A percentile compares a stretch with the other conserved stretches of the same genome.
Evolutionary conservation across 441 rosid genomes (phyloP).

Genomic region (Mallotus repandus): DNA sequence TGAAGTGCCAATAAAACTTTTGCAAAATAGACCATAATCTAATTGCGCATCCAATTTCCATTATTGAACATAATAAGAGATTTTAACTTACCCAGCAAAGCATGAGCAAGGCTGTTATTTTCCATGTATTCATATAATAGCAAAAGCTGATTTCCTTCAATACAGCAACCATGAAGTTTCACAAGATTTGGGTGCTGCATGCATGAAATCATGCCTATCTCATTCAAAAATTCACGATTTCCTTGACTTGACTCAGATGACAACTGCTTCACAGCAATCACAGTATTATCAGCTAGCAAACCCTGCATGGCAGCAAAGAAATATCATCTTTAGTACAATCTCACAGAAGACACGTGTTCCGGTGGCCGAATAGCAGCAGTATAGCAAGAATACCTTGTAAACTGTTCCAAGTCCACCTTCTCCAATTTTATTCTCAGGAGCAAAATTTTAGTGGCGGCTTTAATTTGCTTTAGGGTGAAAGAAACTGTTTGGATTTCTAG

Average conservation of each 20-base stretch:
- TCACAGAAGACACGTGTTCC: neutral
- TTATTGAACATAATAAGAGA: too few species aligned
- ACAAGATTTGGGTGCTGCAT: slow-evolving; percentile 50
- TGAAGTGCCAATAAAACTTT: too few species aligned
- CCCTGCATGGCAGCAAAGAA: slow-evolving; percentile 9
- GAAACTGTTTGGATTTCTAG: slow-evolving; percentile 20
- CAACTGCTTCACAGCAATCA: slow-evolving; percentile 51
- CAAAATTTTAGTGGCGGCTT: slow-evolving; percentile 22
- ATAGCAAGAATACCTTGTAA: slow-evolving; percentile 6
- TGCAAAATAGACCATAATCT: too few species aligned
- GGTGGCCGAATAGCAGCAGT: neutral
- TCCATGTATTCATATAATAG: slow-evolving; percentile 54
- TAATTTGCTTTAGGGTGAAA: slow-evolving; percentile 11
- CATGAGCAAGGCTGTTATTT: slow-evolving; percentile 51
- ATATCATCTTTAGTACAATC: neutral
- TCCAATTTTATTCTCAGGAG: slow-evolving; percentile 14
- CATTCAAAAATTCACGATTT: slow-evolving; percentile 48
- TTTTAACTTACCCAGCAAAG: slow-evolving; percentile 56
- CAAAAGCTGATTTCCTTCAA: slow-evolving; percentile 44
- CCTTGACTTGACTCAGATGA: slow-evolving; percentile 59
- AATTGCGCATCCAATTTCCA: too few species aligned
- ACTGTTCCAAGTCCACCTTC: slow-evolving; percentile 22
- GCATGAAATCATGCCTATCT: slow-evolving; percentile 47
- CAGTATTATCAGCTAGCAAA: neutral
- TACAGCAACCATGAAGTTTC: slow-evolving; percentile 49